Percentiles rank a stretch among this genome's conserved stretches.
phyloP scores from a whole-genome alignment of 202 grass and related monocot genomes.

The Panicum hallii region DNA sequence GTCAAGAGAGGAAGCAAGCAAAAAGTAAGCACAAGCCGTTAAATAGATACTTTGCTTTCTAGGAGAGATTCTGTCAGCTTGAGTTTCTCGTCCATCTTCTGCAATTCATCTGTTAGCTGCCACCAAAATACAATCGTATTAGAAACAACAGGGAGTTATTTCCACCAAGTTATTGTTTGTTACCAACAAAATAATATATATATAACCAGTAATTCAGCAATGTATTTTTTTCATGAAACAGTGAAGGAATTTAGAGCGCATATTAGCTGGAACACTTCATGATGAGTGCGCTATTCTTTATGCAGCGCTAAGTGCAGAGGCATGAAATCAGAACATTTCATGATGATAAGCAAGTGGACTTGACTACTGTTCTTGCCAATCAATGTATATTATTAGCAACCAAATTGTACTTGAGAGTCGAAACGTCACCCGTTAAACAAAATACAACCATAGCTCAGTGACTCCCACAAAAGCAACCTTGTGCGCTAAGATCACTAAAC shows the following conservation, averaged over 20 bases:
- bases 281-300: background rate
- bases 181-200: constrained; percentile 17
- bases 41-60: constrained; percentile 75
- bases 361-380: constrained; percentile 2
- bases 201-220: constrained; percentile 28
- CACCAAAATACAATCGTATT: constrained; percentile 46
- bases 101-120: constrained; percentile 93
- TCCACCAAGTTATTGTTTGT: background rate
- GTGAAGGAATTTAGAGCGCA: constrained; percentile 4
- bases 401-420: constrained; percentile 5
- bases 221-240: constrained; percentile 35
- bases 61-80: constrained; percentile 85
- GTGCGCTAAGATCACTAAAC: background rate
- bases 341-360: constrained; percentile 18
- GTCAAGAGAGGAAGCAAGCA: constrained; percentile 11
- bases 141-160: constrained; percentile 24
- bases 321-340: background rate
- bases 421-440: background rate
- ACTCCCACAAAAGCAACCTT: constrained; percentile 23
- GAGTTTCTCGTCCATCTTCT: constrained; percentile 82
- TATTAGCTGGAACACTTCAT: constrained; percentile 21
- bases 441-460: background rate
- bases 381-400: background rate
- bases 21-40: constrained; percentile 20
- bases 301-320: background rate